Conservation (phyloP, 331 rosid species). For the Malus hybrid region DNA sequence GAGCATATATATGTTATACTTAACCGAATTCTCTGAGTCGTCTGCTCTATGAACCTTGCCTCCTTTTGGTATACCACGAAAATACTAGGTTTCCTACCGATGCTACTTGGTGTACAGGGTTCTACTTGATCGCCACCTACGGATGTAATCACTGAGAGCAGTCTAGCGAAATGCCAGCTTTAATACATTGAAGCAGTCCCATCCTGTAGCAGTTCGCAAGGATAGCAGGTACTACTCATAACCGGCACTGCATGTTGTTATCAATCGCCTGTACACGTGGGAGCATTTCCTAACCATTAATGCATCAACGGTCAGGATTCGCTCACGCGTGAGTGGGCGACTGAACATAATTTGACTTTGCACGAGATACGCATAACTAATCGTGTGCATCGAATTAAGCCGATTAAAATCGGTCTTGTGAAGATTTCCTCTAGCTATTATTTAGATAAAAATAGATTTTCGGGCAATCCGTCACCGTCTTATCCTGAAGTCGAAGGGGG, state of each 20-base stretch:
- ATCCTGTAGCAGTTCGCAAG: background rate
- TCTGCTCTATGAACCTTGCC: background rate
- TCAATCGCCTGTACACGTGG: background rate
- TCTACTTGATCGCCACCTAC: background rate
- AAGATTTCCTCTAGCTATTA: background rate
- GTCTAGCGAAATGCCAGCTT: background rate
- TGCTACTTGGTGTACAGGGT: background rate
- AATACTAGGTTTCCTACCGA: background rate
- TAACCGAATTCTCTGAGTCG: background rate
- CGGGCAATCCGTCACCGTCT: background rate
- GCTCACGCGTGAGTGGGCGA: background rate
- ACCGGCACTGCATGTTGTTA: background rate
- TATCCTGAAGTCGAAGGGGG: background rate
- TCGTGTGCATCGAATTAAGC: background rate
- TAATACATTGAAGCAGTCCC: conserved; percentile 2
- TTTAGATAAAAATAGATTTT: background rate
- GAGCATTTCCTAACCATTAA: background rate
- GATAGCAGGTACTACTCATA: background rate
- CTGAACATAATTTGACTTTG: background rate
- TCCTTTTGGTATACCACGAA: background rate
- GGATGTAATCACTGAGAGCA: background rate
- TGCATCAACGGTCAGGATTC: background rate
- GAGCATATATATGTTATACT: background rate
- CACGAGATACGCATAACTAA: background rate
- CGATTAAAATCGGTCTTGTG: background rate